phyloP scores from a whole-genome alignment of 768 basidiomycete species.

The Termitomyces sp. region DNA sequence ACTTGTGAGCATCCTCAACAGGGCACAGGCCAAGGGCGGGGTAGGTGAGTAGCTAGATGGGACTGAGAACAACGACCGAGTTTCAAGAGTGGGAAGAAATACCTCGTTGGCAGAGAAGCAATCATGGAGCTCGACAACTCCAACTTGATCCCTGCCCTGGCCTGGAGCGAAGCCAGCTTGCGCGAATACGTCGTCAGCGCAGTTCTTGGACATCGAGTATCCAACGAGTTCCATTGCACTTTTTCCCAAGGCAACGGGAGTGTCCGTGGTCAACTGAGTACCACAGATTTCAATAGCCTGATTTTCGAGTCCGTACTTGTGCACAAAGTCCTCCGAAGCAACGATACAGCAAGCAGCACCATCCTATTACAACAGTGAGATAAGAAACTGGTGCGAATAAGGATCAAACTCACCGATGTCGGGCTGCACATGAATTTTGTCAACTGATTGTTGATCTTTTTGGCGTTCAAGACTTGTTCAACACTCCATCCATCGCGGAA shows the following conservation, averaged over 20 bases:
- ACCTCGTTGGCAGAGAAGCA: slow-evolving; percentile 85
- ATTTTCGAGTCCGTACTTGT: slow-evolving; percentile 65
- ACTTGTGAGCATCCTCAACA: slow-evolving; percentile 59
- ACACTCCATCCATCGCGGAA: slow-evolving; percentile 75
- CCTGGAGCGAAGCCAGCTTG: slow-evolving; percentile 65
- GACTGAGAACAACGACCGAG: neutral
- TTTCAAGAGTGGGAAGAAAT: neutral
- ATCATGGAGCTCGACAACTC: slow-evolving; percentile 84
- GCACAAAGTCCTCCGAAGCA: slow-evolving; percentile 76
- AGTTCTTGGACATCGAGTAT: slow-evolving; percentile 66
- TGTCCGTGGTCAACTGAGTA: slow-evolving; percentile 61
- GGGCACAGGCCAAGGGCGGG: slow-evolving; percentile 72
- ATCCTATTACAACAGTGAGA: slow-evolving; percentile 35
- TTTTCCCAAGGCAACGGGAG: slow-evolving; percentile 55
- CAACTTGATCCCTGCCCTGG: slow-evolving; percentile 64
- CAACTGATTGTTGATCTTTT: slow-evolving; percentile 65
- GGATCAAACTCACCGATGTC: slow-evolving; percentile 50
- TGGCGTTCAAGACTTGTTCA: slow-evolving; percentile 61
- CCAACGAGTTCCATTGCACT: slow-evolving; percentile 83
- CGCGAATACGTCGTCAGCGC: slow-evolving; percentile 63
- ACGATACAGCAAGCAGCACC: slow-evolving; percentile 74
- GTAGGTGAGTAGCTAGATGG: slow-evolving; percentile 66
- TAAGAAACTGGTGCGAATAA: too few species aligned
- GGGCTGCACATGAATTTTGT: slow-evolving; percentile 88
- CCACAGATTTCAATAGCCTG: slow-evolving; percentile 83